Base-by-base conservation (phyloP, 495 filamentous ascomycete species). In the Annulohypoxylon bovei region DNA sequence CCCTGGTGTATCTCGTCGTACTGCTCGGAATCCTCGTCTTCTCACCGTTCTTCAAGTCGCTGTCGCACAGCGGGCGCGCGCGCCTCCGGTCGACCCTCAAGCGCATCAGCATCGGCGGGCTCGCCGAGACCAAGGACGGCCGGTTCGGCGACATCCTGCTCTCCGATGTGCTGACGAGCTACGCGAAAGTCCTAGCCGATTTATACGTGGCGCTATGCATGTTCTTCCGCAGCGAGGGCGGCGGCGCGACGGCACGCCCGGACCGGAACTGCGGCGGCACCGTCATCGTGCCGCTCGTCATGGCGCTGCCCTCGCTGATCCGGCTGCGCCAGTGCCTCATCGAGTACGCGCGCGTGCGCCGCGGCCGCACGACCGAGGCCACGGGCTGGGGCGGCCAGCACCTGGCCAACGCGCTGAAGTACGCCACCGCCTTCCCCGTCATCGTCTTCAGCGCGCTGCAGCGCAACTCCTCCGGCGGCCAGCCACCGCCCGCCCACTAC, bases 141-240 rank as follows among this genome's bases (percentile, higher is more conserved):
- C 96, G 94, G 61, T 99, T 99, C 73, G 93, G 92, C 42, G 95
- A 99, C 75, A 90, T 98, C 60, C 81, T 99, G 40, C 85, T 98
- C n/a, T 94, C 95, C 6, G 95, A 99, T 85, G 94, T 91, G 33
- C 80, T 99, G 64, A 99, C 95, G 7, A 95, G 91, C 69, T 99
- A 98, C 77, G 90, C 95, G 44, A 97, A 94, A 72, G 89, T 97
- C 25, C 82, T 98, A 1, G 94, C 89, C 3, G 96, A 98, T 77
- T 80, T 97, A n/a, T 95, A 91, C 76, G 88, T 97, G 52, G 88
- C 89, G 30, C 81, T 92, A 42, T 98, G 93, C 86, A 97, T 97
- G 93, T 94, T 97, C 79, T 85, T 97, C 70, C 76, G 83, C 0
- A 62, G 70, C 54, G 85, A 86, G 8, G 58, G 58, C 6, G 83